Conservation (phyloP, 2,329 filamentous ascomycete species). For the Talaromyces verruculosus region DNA sequence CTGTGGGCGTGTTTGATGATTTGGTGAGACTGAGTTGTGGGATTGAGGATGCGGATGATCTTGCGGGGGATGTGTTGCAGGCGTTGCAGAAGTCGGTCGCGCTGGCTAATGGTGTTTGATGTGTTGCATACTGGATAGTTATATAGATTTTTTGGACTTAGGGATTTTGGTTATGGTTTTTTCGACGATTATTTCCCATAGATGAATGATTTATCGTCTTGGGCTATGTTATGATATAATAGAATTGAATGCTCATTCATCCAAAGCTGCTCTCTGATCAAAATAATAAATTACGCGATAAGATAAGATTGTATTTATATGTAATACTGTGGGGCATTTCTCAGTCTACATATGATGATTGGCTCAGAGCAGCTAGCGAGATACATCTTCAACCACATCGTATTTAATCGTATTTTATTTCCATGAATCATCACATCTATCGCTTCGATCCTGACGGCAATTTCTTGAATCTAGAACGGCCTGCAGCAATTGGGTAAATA, state of each 20-base stretch:
- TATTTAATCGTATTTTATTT: conserved; percentile 9
- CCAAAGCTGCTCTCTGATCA: background rate
- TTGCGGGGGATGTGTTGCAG: conserved; percentile 76
- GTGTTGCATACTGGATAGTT: background rate
- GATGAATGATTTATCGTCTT: background rate
- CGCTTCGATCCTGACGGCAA: too few species aligned
- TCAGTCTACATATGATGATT: background rate
- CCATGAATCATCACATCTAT: background rate
- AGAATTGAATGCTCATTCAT: background rate
- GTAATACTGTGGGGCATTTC: background rate
- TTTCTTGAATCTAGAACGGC: too few species aligned
- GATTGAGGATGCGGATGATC: conserved; percentile 84
- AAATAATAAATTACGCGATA: background rate
- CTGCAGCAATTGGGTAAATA: too few species aligned
- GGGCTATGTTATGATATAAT: background rate
- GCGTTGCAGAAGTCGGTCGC: conserved; percentile 75
- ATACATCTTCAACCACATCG: background rate
- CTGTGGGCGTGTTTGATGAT: conserved; percentile 91
- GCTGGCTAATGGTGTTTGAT: conserved; percentile 26
- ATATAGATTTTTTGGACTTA: background rate
- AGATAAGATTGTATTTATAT: background rate
- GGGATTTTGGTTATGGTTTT: background rate
- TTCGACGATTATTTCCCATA: background rate
- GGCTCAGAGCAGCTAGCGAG: background rate
- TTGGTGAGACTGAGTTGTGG: conserved; percentile 91